Conservation (phyloP, 306 rosid genomes). For the Potentilla sterilis region DNA sequence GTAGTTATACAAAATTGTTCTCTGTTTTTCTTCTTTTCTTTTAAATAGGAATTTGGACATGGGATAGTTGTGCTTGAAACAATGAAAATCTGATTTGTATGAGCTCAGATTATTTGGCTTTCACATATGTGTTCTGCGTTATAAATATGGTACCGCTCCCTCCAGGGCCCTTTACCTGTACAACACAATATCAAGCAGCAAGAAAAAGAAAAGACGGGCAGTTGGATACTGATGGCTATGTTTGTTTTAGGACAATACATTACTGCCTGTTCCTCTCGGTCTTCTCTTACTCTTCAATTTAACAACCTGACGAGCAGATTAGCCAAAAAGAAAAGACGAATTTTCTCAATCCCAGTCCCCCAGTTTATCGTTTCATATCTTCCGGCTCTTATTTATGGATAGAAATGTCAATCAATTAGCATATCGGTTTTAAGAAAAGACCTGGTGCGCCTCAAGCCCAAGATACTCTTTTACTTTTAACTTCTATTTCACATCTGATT, state of each 20-base stretch:
- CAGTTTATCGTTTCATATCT: no score
- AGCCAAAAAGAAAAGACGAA: background rate
- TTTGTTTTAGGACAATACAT: no score
- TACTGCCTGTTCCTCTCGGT: background rate
- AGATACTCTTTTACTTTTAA: no score
- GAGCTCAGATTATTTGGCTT: conserved; percentile 3
- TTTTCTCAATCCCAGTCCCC: no score
- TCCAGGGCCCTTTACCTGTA: background rate
- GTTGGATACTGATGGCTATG: no score
- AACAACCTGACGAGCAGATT: background rate
- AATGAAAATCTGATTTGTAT: conserved; percentile 17
- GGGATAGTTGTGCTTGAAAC: conserved; percentile 6
- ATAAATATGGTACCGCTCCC: background rate
- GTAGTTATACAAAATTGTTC: conserved; percentile 19
- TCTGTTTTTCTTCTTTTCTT: background rate
- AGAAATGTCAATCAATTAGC: no score
- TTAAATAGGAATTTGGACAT: background rate
- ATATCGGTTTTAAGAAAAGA: no score
- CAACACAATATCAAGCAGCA: background rate
- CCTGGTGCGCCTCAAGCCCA: no score
- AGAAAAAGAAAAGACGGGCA: no score
- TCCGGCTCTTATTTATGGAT: no score
- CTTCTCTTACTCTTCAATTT: background rate
- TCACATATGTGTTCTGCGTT: background rate
- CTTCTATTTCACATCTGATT: no score